phyloP scores from a whole-genome alignment of 2,329 filamentous ascomycete species.

The Pseudogymnoascus sp. region DNA sequence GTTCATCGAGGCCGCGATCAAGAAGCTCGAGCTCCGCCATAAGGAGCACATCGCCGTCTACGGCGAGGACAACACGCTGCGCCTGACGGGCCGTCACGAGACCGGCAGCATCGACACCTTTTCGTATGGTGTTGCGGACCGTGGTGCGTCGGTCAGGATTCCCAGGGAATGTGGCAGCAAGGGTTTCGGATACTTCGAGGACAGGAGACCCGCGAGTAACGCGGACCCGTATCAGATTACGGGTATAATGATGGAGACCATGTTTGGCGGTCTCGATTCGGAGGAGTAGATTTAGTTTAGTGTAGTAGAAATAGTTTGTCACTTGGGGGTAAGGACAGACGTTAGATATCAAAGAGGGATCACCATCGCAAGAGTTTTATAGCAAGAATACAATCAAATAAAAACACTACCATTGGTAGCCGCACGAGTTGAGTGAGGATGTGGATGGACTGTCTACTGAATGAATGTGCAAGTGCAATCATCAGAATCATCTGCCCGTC shows the following conservation, averaged over 20 bases:
- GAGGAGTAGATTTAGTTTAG: not conserved
- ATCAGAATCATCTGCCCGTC: not conserved
- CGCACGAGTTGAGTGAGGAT: not conserved
- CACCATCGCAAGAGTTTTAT: conserved; percentile 8
- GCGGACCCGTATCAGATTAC: conserved; percentile 73
- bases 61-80: conserved; percentile 90
- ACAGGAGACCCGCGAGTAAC: conserved; percentile 76
- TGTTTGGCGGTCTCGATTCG: conserved; percentile 12
- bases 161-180: conserved; percentile 78
- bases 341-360: conserved; percentile 10
- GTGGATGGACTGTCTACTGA: not conserved
- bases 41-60: conserved; percentile 86
- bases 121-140: conserved; percentile 90
- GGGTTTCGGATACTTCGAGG: conserved; percentile 93
- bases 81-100: conserved; percentile 90
- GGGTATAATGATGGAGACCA: conserved; percentile 34
- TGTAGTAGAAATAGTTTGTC: conserved; percentile 11
- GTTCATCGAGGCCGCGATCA: conserved; percentile 79
- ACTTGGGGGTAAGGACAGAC: conserved; percentile 8
- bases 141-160: conserved; percentile 89
- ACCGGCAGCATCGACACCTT: conserved; percentile 92
- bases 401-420: conserved; percentile 8
- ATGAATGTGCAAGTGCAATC: not conserved
- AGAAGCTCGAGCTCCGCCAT: conserved; percentile 75
- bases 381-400: conserved; percentile 8